Base-by-base conservation (phyloP, 768 basidiomycete species). In the Boletus huronensis region DNA sequence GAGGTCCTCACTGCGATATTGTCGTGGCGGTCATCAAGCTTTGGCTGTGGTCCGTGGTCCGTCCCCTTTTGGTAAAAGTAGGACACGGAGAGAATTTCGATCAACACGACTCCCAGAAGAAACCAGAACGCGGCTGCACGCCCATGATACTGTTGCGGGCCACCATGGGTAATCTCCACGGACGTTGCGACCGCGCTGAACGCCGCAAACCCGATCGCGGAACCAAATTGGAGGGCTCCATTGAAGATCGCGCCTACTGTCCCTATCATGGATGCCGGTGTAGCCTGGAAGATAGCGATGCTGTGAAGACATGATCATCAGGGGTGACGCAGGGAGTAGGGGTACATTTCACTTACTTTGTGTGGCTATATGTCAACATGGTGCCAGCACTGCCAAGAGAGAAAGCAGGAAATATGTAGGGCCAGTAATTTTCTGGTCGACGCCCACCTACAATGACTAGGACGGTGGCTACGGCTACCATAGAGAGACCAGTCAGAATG, bases 191-290 rank as follows among this genome's bases (percentile, higher is more conserved):
- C 80, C 16, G 79, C 77, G 31, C 66, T 74, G 25, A 81, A 72
- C 29, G 75, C 72, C 13, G 82, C 77, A 29, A 79, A 67, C 19
- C 79, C 80, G 29, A 80, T 69, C 3, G 82, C 82, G 9, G 74
- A 74, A 34, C 81, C 80, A 52, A 80, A 69, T 63, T 83, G 79
- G 2, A 82, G 73, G 16, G 79, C 77, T 23, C 76, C 74, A 52
- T 79, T 79, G 71, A 82, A 81, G 29, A 83, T 77, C 19, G 81
- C 82, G 19, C 79, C 79, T n/a, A 81, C 75, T 6, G 77, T 79
- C 38, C 82, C 82, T 2, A 79, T 73, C 61, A 79, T 76, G n/a
- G 72, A 70, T 10, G 77, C 54, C 5, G 80, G 80, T 6, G 74
- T 75, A 29, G 74, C 74, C 53, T 72, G 75, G 66, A 83, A 77